Percentiles rank a stretch among this genome's conserved stretches.
Conservation (phyloP, 306 rosid species). For the Datisca glomerata region DNA sequence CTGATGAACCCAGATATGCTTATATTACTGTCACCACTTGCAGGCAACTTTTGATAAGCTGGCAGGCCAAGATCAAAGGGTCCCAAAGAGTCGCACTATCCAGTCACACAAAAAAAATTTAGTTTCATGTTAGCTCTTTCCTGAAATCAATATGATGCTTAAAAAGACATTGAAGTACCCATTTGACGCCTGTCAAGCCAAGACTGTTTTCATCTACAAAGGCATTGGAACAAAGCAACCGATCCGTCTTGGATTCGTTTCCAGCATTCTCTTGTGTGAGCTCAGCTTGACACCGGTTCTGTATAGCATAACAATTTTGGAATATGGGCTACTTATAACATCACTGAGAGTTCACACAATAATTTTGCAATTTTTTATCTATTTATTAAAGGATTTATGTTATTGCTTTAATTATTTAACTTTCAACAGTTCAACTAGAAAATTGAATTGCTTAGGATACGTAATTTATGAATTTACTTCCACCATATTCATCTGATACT, state of each 20-base stretch:
- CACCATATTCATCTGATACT: too few relatives aligned
- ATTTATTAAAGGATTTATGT: too few relatives aligned
- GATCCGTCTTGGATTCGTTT: conserved; percentile 31
- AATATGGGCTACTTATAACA: neutral
- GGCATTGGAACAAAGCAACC: conserved; percentile 22
- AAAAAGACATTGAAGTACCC: conserved; percentile 38
- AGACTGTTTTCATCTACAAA: conserved; percentile 67
- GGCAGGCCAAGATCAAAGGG: conserved; percentile 80
- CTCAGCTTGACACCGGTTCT: conserved; percentile 32
- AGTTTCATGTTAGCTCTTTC: neutral
- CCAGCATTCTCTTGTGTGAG: conserved; percentile 24
- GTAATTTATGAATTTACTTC: too few relatives aligned
- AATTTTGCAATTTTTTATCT: too few relatives aligned
- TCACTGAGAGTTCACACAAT: neutral
- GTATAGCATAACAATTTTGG: neutral
- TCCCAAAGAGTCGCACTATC: conserved; percentile 65
- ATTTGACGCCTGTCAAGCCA: conserved; percentile 67
- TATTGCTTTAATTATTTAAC: too few relatives aligned
- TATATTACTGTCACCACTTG: too few relatives aligned
- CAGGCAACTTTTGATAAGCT: conserved; percentile 34
- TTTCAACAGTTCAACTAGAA: too few relatives aligned
- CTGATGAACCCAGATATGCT: too few relatives aligned
- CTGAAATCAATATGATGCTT: conserved; percentile 3
- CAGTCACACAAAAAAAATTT: conserved; percentile 11
- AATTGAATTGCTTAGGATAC: too few relatives aligned